Base-by-base conservation (phyloP, 768 basidiomycete genomes). In the Kwoniella botswanensis region DNA sequence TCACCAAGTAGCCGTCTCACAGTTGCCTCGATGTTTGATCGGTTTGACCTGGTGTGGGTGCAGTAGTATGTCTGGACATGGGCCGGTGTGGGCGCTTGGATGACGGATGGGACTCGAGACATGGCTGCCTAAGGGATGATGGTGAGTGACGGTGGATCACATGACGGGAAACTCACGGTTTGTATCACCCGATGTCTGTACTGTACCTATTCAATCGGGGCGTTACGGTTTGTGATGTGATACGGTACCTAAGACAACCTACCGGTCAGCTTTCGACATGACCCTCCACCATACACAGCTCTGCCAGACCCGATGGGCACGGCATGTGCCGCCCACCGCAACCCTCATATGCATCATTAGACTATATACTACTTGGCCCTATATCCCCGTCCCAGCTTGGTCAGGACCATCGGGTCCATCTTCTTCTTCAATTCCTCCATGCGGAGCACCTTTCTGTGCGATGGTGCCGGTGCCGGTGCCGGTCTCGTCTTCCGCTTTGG, bases 51-150 rank as follows among this genome's bases (percentile, higher is more conserved):
- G 22, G 61, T 43, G 13, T 50, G 58, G 22, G 11, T 35, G 29
- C 58, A 60, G 58, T 60, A 60, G 29, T 43, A 43, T 17, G 58
- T 43, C 11, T 60, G 58, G 24, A 60, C 58, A 9, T 60, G 58
- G 7, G 26, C 22, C 10, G 29, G 58, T 15, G 13, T 13, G 26
- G 21, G 1, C 7, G 58, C 10, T 21, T 10, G 29, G n/a, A 60
- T 60, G 58, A 60, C 58, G n/a, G 53, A 15, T 9, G 53, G 53
- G 10, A 10, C 13, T 2, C 53, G 4, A 55, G n/a, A 15, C 22
- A n/a, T 50, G 46, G 12, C 46, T 50, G n/a, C 46, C 26, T 26
- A 50, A n/a, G 12, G 13, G 13, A 50, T 50, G 46, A n/a, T n/a
- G 2, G n/a, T 50, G 13, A 50, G 46, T 50, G n/a, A 18, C 9